Evolutionary conservation across 495 filamentous ascomycete species (phyloP).

Genomic region (Neurospora sp.): DNA sequence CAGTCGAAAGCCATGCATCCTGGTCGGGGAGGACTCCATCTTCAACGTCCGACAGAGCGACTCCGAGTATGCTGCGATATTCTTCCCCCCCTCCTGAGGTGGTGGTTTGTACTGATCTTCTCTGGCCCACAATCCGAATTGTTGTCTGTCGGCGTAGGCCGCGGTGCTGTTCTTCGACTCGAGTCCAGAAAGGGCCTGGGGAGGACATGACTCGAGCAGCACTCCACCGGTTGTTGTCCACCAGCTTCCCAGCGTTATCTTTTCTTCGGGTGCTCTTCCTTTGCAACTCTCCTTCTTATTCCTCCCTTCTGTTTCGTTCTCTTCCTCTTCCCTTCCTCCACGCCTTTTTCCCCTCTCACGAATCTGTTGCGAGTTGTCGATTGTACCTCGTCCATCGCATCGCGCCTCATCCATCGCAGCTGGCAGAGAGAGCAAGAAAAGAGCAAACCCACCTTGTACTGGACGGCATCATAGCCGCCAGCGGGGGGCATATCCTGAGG

Average conservation of each 20-base stretch:
- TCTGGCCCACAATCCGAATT: too few relatives aligned
- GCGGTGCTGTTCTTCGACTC: background rate
- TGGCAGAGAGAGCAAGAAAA: background rate
- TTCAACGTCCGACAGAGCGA: background rate
- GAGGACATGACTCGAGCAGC: background rate
- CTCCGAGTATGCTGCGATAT: background rate
- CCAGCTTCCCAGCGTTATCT: background rate
- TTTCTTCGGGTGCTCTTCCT: background rate
- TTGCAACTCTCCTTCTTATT: background rate
- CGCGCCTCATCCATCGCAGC: background rate
- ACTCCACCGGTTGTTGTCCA: background rate
- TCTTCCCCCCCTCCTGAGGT: background rate
- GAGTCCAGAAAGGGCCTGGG: background rate
- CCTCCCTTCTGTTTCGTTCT: background rate
- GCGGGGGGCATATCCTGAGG: slow-evolving; percentile 85
- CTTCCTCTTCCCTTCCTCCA: background rate
- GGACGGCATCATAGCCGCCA: slow-evolving; percentile 90
- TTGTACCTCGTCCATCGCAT: background rate
- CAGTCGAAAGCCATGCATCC: background rate
- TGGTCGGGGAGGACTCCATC: background rate
- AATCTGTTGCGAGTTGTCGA: background rate
- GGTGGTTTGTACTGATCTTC: background rate
- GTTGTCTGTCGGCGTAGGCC: background rate
- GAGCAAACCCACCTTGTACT: slow-evolving; percentile 72
- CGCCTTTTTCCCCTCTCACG: background rate